Base-by-base conservation (phyloP, 1,284 basidiomycete species). In the Sanghuangporus weigelae region DNA sequence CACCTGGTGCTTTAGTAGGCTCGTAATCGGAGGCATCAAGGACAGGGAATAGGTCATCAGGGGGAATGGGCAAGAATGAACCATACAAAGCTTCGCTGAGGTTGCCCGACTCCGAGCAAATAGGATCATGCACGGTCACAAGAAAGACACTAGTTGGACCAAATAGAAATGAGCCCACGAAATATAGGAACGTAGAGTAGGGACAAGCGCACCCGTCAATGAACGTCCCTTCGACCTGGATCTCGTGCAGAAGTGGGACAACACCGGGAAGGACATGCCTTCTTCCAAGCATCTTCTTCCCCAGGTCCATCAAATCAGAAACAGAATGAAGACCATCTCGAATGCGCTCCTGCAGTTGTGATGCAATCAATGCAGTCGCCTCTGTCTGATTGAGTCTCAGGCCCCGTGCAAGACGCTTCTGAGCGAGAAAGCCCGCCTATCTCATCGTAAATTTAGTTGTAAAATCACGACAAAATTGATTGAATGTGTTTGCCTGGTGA, bases 201-300 rank as follows among this genome's bases (percentile, higher is more conserved):
- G 26, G 3, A 31, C 3, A 7, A 14, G 76, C 84, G 53, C 69
- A 93, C 93, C 91, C 87, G 66, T 94, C 91, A 1, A 76, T 80
- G 71, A 97, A 95, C 1, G 93, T 96, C 19, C 94, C 95, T 73
- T 98, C 95, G 1, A 97, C 92, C 73, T 96, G 94, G 42, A 97
- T 89, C 68, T 94, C 87, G 67, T 94, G 85, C 23, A 95, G 71
- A 50, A 86, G 78, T 6, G 75, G 74, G 0, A 86, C 80, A 1
- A 93, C 90, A 40, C 83, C 83, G 0, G 93, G 86, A 65, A 95
- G 80, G n/a, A 99, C 96, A 75, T 99, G 96, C 63, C 91, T 78
- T 39, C 92, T 80, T 1, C 96, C 96, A 7, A 99, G 82, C 63
- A 99, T 75, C 38, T 84, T 85, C 79, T 96, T 98, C 19, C 95